These are phyloP conservation scores for Stentor coeruleus DNA, from an alignment of 73 alveolate species.

Conservation along the genomic window DNA sequence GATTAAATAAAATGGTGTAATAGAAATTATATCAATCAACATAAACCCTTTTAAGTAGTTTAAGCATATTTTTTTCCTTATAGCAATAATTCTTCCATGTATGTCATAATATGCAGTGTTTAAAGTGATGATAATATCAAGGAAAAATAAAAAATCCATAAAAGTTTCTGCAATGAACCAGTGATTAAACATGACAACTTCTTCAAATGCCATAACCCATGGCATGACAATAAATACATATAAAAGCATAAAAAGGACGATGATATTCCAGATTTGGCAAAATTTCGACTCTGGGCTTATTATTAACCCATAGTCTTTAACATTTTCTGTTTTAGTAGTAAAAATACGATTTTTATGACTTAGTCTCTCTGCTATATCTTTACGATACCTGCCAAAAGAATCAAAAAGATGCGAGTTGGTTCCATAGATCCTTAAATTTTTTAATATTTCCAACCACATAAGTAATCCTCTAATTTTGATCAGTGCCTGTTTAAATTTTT, in stretches of 20 bases:
- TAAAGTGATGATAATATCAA: neutral
- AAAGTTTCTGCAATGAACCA: neutral
- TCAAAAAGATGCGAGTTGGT: slow-evolving; percentile 21
- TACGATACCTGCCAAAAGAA: neutral
- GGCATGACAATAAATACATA: slow-evolving; percentile 14
- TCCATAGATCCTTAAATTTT: neutral
- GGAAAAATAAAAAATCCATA: neutral
- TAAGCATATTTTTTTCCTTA: neutral
- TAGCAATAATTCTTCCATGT: neutral
- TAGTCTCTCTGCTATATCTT: neutral
- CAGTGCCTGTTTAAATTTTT: neutral
- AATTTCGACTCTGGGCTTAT: neutral
- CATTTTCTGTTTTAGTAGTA: neutral
- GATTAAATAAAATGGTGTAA: slow-evolving; percentile 2
- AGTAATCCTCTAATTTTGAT: slow-evolving; percentile 3
- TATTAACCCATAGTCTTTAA: neutral
- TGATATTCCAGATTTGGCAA: slow-evolving; percentile 5
- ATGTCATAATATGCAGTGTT: slow-evolving; percentile 4
- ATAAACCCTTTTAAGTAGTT: neutral
- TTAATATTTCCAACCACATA: neutral
- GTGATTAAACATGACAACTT: neutral
- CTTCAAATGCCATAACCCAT: slow-evolving; percentile 1
- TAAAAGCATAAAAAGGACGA: neutral
- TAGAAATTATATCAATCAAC: neutral
- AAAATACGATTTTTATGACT: neutral